Evolutionary conservation across 2,329 filamentous ascomycete genomes (phyloP).

Genomic region (Monascus ruber): DNA sequence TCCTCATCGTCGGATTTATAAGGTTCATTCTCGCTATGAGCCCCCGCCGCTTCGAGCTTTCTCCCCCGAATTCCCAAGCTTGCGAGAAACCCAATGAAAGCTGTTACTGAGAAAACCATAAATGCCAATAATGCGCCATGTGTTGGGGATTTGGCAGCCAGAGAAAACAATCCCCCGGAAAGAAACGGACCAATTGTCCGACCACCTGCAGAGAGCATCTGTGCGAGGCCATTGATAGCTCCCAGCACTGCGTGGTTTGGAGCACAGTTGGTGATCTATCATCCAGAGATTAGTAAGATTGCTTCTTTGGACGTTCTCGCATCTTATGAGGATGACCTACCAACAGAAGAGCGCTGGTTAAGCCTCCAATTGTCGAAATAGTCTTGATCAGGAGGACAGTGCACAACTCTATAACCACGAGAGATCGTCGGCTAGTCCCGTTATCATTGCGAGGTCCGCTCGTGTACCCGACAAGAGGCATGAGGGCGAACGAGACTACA

Average conservation of each 20-base stretch:
- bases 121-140: conserved; percentile 81
- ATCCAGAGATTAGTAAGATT: neutral
- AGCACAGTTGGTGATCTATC: conserved; percentile 82
- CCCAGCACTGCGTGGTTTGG: conserved; percentile 77
- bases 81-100: conserved; percentile 66
- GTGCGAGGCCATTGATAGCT: conserved; percentile 83
- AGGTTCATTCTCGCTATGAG: conserved; percentile 29
- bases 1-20: conserved; percentile 39
- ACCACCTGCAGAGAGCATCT: conserved; percentile 84
- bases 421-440: conserved; percentile 50
- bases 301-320: neutral
- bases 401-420: conserved; percentile 74
- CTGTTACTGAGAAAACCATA: conserved; percentile 74
- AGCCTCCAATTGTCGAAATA: conserved; percentile 73
- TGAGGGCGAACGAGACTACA: conserved; percentile 68
- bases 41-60: conserved; percentile 47
- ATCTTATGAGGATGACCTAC: conserved; percentile 39
- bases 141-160: conserved; percentile 59
- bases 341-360: conserved; percentile 79
- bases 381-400: conserved; percentile 76
- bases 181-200: conserved; percentile 80
- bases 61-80: conserved; percentile 65
- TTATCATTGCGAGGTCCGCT: conserved; percentile 46
- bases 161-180: conserved; percentile 74
- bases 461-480: conserved; percentile 80